Base-by-base conservation (phyloP, 2,329 filamentous ascomycete genomes). In the Chrysoporthe cubensis region DNA sequence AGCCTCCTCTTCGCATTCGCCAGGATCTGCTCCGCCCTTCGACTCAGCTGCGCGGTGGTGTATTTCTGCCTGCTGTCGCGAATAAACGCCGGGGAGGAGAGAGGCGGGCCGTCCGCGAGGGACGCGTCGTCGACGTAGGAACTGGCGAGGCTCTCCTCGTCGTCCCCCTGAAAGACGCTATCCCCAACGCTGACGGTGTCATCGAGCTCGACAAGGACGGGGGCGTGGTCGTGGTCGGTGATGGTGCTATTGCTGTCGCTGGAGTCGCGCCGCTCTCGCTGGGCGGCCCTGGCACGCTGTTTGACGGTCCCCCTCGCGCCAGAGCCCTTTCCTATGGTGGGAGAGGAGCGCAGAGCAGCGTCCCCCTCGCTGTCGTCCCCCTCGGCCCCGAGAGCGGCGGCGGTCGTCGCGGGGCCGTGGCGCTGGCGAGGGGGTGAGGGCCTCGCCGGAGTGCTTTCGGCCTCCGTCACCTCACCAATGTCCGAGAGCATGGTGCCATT, bases 1-100 rank as follows among this genome's bases (percentile, higher is more conserved):
- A 98, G 83, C 73, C 94, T 87, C 77, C 89, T 90, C 81, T 97
- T 97, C 43, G 95, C 95, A 79, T 97, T 97, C 66, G 94, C 93
- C 66, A 98, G 84, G 75, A 97, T 97, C 75, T 94, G 85, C 76
- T 97, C 94, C 1, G 94, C 94, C 73, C 93, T 88, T 72, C 90
- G 90, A 77, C 93, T 95, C 71, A 97, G 80, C 34, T 92, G 89
- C 18, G 86, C 89, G 61, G 91, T 92, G 3, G 92, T 92, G 73
- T 90, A 88, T 57, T 85, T 84, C 66, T 91, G 87, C 66, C 89
- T 87, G 3, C 85, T 71, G 71, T 70, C 71, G 50, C 71, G 70
- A 40, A 71, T 78, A 69, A 73, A 58, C 2, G 32, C 54, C 37
- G 50, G 46, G 18, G 58, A 21, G 4, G 66, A 42, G 40, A n/a